phyloP scores from a whole-genome alignment of 1,284 basidiomycete genomes.

The Cerioporus squamosus region DNA sequence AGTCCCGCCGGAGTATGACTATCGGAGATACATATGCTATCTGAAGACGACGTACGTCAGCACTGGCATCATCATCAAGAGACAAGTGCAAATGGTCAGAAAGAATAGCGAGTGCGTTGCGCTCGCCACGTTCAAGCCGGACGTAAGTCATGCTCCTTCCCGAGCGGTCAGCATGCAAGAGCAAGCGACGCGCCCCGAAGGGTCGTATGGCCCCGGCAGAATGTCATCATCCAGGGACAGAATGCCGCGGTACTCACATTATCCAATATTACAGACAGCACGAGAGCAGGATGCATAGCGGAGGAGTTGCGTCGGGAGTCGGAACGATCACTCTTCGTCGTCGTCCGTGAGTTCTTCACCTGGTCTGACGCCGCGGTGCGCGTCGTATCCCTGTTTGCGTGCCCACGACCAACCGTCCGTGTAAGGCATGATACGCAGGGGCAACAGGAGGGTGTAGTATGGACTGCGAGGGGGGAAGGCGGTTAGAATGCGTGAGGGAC shows the following conservation, averaged over 20 bases:
- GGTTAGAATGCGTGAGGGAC: not conserved
- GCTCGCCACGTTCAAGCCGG: conserved; percentile 42
- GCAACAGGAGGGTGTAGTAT: conserved; percentile 78
- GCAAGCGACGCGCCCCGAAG: conserved; percentile 45
- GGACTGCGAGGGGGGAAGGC: conserved; percentile 54
- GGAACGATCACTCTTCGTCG: conserved; percentile 46
- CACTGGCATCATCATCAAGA: no score
- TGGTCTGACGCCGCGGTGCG: conserved; percentile 60
- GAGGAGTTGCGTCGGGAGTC: not conserved
- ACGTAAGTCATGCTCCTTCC: conserved; percentile 58
- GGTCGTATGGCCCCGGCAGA: conserved; percentile 82
- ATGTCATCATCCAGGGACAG: conserved; percentile 49
- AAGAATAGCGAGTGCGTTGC: not conserved
- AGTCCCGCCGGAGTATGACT: no score
- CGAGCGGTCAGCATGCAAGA: conserved; percentile 28
- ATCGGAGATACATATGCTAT: no score
- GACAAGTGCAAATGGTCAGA: conserved; percentile 3
- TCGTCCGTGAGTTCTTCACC: conserved; percentile 80
- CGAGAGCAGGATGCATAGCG: not conserved
- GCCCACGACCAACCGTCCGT: conserved; percentile 88
- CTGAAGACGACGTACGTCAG: no score
- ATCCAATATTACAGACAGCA: no score
- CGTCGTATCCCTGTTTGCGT: conserved; percentile 63
- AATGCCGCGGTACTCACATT: conserved; percentile 29
- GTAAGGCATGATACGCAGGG: conserved; percentile 80